Evolutionary conservation across 2,329 filamentous ascomycete species (phyloP).

Genomic region (Pseudopithomyces maydicus): DNA sequence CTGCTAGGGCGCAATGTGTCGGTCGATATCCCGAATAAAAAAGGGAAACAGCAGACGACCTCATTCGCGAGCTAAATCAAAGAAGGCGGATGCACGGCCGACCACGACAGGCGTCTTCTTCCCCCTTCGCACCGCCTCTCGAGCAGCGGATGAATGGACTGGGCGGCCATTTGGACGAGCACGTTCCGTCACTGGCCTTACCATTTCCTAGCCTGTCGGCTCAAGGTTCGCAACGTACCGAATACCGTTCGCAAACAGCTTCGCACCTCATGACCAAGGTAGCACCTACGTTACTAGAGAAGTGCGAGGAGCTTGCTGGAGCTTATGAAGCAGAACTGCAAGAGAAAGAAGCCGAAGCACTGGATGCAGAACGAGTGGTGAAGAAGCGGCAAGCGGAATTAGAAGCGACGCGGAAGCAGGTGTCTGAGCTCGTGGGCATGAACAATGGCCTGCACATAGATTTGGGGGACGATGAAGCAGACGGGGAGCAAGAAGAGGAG

Average conservation of each 20-base stretch:
- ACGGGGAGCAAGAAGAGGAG: conserved; percentile 40
- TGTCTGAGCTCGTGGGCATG: conserved; percentile 56
- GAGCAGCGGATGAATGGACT: conserved; percentile 40
- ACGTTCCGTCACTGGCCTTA: conserved; percentile 24
- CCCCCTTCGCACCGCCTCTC: conserved; percentile 53
- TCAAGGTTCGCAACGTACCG: conserved; percentile 24
- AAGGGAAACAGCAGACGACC: conserved; percentile 81
- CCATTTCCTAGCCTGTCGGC: conserved; percentile 28
- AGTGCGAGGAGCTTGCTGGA: conserved; percentile 49
- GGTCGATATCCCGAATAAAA: conserved; percentile 79
- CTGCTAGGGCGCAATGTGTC: conserved; percentile 78
- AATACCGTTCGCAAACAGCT: conserved; percentile 53
- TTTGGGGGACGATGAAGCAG: conserved; percentile 43
- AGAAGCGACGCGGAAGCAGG: conserved; percentile 62
- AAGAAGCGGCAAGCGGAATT: conserved; percentile 71
- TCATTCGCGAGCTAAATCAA: conserved; percentile 76
- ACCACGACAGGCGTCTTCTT: conserved; percentile 76
- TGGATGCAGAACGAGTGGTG: conserved; percentile 54
- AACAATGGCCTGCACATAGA: conserved; percentile 34
- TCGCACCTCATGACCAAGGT: conserved; percentile 67
- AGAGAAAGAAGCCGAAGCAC: conserved; percentile 66
- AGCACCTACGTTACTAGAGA: conserved; percentile 59
- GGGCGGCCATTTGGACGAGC: conserved; percentile 23
- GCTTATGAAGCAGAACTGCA: conserved; percentile 75
- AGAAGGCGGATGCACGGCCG: conserved; percentile 63